phyloP scores from a whole-genome alignment of 2,329 filamentous ascomycete genomes.

The Claviceps quebecensis region DNA sequence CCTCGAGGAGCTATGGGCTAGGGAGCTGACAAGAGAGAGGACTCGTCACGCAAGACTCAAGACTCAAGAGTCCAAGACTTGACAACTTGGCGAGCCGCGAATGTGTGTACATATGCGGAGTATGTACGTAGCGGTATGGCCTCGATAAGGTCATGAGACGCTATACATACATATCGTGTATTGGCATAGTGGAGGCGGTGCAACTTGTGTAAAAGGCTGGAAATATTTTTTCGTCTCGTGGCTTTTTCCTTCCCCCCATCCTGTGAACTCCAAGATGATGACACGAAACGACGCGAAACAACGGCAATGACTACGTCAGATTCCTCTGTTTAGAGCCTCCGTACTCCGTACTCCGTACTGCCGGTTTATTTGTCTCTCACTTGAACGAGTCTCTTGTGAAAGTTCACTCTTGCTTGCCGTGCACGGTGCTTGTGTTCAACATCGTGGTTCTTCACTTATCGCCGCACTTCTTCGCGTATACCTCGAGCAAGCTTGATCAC shows the following conservation, averaged over 20 bases:
- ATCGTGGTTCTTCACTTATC: conserved; percentile 6
- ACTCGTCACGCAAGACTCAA: too few relatives aligned
- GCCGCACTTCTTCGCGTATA: neutral
- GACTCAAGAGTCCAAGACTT: too few relatives aligned
- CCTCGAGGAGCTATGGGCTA: too few relatives aligned
- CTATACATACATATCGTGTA: conserved; percentile 2
- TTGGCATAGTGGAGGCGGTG: conserved; percentile 8
- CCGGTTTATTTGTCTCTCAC: conserved; percentile 8
- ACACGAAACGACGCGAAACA: conserved; percentile 16
- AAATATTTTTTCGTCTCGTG: neutral
- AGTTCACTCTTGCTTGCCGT: neutral
- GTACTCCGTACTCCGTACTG: conserved; percentile 17
- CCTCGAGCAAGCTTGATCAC: neutral
- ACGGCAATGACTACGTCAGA: conserved; percentile 16
- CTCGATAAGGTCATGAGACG: conserved; percentile 7
- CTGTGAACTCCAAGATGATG: conserved; percentile 14
- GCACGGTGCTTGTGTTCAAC: conserved; percentile 1
- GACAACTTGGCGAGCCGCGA: too few relatives aligned
- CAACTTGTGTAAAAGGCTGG: neutral
- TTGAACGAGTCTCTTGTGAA: neutral
- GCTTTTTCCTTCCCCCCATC: neutral
- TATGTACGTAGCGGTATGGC: conserved; percentile 1
- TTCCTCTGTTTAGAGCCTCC: conserved; percentile 11
- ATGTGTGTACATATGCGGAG: too few relatives aligned
- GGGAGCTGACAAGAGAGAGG: too few relatives aligned